Conservation (phyloP, 163 green algal genomes). For the Smithsoniella earleae region DNA sequence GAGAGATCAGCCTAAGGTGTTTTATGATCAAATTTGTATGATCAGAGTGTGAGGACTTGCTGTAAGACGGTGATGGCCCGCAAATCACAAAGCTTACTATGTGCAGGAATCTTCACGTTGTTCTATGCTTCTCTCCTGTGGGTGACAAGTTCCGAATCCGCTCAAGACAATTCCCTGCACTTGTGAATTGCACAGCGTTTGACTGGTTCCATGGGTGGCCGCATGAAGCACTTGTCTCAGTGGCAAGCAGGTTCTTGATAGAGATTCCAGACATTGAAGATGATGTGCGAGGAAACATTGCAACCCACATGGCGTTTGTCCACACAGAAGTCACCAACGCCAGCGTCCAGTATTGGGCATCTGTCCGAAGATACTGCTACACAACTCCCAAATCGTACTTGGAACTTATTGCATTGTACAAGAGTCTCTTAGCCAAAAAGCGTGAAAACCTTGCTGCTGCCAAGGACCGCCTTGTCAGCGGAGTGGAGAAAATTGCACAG, state of each 20-base stretch:
- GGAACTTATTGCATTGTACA: constrained; percentile 79
- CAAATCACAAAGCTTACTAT: no score
- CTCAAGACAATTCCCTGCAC: constrained; percentile 75
- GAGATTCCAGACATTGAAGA: constrained; percentile 64
- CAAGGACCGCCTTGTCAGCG: constrained; percentile 74
- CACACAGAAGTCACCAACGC: constrained; percentile 44
- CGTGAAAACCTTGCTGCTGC: constrained; percentile 51
- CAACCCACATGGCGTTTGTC: constrained; percentile 79
- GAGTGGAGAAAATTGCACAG: constrained; percentile 80
- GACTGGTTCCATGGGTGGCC: constrained; percentile 87
- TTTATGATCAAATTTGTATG: no score
- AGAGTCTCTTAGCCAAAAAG: constrained; percentile 60
- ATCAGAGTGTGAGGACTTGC: no score
- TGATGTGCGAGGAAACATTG: constrained; percentile 56
- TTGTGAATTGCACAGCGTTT: constrained; percentile 74
- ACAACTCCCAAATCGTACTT: constrained; percentile 88
- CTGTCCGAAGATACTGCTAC: constrained; percentile 70
- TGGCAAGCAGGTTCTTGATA: constrained; percentile 68
- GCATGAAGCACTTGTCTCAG: constrained; percentile 69
- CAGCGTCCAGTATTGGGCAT: constrained; percentile 40
- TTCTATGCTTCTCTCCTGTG: constrained; percentile 88
- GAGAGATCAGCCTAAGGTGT: no score
- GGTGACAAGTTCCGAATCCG: constrained; percentile 78
- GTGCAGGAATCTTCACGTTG: constrained; percentile 75
- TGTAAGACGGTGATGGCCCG: no score